Conservation (phyloP, 495 filamentous ascomycete species). For the Penicillium malachiteum region DNA sequence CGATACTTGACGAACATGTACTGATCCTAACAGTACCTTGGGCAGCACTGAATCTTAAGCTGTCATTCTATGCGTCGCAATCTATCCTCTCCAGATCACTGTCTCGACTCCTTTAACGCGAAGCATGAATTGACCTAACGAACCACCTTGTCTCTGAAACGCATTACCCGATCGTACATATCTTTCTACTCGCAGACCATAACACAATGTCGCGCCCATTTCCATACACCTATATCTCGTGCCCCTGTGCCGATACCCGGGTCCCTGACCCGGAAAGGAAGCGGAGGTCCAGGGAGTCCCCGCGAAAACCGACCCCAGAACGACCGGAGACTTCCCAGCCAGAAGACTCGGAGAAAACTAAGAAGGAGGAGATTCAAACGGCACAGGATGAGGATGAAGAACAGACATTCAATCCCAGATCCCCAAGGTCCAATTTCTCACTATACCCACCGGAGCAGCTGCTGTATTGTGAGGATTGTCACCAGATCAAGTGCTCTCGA, state of each 20-base stretch:
- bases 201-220: slow-evolving; percentile 67
- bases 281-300: slow-evolving; percentile 40
- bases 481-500: slow-evolving; percentile 88
- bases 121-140: slow-evolving; percentile 23
- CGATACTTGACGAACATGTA: too few relatives aligned
- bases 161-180: neutral
- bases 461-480: slow-evolving; percentile 94
- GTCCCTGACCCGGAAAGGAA: slow-evolving; percentile 39
- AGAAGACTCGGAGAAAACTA: slow-evolving; percentile 10
- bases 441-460: slow-evolving; percentile 93
- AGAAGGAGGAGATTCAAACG: slow-evolving; percentile 1
- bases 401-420: slow-evolving; percentile 79
- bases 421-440: slow-evolving; percentile 80
- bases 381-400: slow-evolving; percentile 64
- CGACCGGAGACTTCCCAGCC: slow-evolving; percentile 26
- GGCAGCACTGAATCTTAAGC: too few relatives aligned
- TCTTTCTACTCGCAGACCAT: neutral
- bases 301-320: slow-evolving; percentile 40
- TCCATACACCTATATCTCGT: slow-evolving; percentile 90
- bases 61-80: neutral
- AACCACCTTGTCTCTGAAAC: neutral
- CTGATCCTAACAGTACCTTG: too few relatives aligned
- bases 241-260: slow-evolving; percentile 74
- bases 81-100: neutral
- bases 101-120: slow-evolving; percentile 2